Conservation (phyloP, 148 eudicot genomes). For the Amaranthus cruentus region DNA sequence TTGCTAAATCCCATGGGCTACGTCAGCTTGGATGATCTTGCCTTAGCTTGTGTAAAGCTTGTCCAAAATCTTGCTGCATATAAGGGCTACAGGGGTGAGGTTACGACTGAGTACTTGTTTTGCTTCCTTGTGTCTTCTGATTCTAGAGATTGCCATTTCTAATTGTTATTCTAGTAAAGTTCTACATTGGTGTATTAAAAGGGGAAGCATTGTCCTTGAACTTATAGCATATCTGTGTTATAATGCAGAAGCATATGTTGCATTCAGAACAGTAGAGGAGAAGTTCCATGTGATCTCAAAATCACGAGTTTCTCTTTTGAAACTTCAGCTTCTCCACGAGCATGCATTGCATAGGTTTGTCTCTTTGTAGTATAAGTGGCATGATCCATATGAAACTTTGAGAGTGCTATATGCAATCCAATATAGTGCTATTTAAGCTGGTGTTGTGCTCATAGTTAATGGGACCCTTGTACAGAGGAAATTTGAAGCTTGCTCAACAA, state of each 20-base stretch:
- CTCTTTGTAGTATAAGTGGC: conserved; percentile 4
- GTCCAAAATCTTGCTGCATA: conserved; percentile 80
- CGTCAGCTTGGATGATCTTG: conserved; percentile 65
- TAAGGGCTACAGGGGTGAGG: conserved; percentile 84
- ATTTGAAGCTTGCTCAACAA: conserved; percentile 79
- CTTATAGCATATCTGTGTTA: background rate
- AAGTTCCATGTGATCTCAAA: conserved; percentile 76
- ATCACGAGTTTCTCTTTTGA: conserved; percentile 64
- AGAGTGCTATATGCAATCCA: conserved; percentile 1
- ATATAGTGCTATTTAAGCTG: background rate
- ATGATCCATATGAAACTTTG: background rate
- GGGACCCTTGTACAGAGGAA: conserved; percentile 52
- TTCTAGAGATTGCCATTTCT: background rate
- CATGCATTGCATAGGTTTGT: conserved; percentile 79
- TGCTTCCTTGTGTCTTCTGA: conserved; percentile 2
- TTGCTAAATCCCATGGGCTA: background rate
- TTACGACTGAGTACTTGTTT: conserved; percentile 18
- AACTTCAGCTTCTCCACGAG: conserved; percentile 91
- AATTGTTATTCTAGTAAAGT: background rate
- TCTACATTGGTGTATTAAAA: background rate
- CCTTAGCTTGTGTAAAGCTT: conserved; percentile 87
- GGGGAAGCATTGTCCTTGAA: background rate
- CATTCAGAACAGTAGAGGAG: conserved; percentile 67
- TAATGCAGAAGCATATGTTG: conserved; percentile 74
- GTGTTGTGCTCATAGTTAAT: conserved; percentile 6